A percentile compares a stretch with the other conserved stretches of the same genome.
These are phyloP conservation scores for Kluyveromyces aestuarii DNA, from an alignment of 805 yeast genomes.

Conservation along the genomic window DNA sequence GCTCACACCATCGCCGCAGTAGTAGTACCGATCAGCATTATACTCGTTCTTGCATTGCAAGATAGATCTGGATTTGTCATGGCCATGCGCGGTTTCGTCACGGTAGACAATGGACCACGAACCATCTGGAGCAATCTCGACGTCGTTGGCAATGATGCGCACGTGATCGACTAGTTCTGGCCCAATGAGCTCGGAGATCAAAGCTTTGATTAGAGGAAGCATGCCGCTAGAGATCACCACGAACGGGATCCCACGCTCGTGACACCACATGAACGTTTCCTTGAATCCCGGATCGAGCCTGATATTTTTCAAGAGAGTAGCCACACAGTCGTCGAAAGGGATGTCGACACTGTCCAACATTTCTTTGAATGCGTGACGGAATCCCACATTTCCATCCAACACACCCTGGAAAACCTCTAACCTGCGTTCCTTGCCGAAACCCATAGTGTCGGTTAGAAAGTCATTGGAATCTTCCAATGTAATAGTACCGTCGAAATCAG, in stretches of 20 bases:
- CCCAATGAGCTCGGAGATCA: slow-evolving; percentile 68
- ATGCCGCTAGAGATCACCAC: slow-evolving; percentile 88
- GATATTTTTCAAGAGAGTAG: slow-evolving; percentile 53
- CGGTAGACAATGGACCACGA: slow-evolving; percentile 80
- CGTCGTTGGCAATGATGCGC: slow-evolving; percentile 67
- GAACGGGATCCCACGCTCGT: slow-evolving; percentile 62
- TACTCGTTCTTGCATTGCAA: slow-evolving; percentile 31
- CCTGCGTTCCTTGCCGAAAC: slow-evolving; percentile 71
- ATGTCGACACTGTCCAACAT: slow-evolving; percentile 75
- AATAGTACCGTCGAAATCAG: slow-evolving; percentile 98
- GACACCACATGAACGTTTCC: slow-evolving; percentile 73
- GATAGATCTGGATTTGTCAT: slow-evolving; percentile 84
- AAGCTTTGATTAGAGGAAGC: slow-evolving; percentile 80
- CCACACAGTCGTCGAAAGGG: slow-evolving; percentile 78
- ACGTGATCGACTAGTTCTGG: slow-evolving; percentile 52
- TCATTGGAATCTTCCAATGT: slow-evolving; percentile 94
- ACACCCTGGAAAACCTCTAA: slow-evolving; percentile 61
- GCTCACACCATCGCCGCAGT: slow-evolving; percentile 97
- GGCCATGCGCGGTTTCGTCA: slow-evolving; percentile 86
- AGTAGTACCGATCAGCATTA: slow-evolving; percentile 45
- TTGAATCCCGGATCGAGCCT: slow-evolving; percentile 86
- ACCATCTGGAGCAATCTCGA: slow-evolving; percentile 43
- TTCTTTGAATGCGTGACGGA: slow-evolving; percentile 72
- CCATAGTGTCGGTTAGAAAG: slow-evolving; percentile 77
- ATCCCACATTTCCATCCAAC: slow-evolving; percentile 54